Base-by-base conservation (phyloP, 2,329 filamentous ascomycete species). In the Hypoxylon sp. region DNA sequence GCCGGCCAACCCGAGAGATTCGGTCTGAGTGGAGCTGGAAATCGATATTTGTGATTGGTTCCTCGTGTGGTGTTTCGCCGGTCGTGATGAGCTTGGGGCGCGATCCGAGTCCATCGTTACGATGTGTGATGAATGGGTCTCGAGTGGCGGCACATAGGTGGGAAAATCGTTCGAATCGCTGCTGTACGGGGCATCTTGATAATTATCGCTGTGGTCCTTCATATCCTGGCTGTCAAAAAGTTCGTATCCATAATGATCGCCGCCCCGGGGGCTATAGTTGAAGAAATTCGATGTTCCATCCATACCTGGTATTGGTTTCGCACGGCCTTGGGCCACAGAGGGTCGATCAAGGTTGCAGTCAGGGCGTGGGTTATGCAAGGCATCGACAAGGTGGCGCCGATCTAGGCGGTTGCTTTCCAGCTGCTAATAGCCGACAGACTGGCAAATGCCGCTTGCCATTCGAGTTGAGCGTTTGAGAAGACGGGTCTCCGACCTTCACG, bases 1-100 rank as follows among this genome's bases (percentile, higher is more conserved):
- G 51, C 58, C 77, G n/a, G 76, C 73, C 24, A 75, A 63, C 6
- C 55, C 54, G 5, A 75, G 72, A 0, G 76, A 70, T 64, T 75
- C 72, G 19, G 71, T 29, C 72, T 73, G 29, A 65, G 15, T 0
- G 68, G 57, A 44, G 39, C 65, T 48, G 17, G 57, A 42, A 17
- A 67, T 68, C 6, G 72, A 67, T 3, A 67, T 46, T n/a, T 65
- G 31, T 15, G 67, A 59, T 46, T 56, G 56, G 7, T 50, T 47
- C 15, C 58, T 69, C 6, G 68, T 55, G 35, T 44, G 58, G 31
- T 24, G 56, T 42, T 54, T 64, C 31, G 61, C 21, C 17, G 67
- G 27, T 44, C 47, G 69, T 39, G 42, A 63, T 6, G 74, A 62
- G 19, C 37, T 13, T 1, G 58, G 53, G 32, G 53, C 10, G 56